phyloP scores from a whole-genome alignment of 495 filamentous ascomycete genomes.

The Terfezia claveryi region DNA sequence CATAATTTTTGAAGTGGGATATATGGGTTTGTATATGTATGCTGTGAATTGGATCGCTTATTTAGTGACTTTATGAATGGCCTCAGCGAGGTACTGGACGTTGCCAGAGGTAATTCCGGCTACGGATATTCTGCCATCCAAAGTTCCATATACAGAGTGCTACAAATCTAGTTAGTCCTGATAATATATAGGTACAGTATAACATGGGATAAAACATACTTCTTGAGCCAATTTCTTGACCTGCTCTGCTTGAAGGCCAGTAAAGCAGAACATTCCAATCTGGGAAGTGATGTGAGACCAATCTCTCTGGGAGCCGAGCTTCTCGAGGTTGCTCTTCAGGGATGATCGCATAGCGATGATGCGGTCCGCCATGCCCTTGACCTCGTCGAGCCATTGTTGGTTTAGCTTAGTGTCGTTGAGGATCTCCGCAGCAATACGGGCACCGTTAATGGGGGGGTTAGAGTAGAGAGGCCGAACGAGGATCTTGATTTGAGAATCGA shows the following conservation, averaged over 20 bases:
- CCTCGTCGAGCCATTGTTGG: constrained; percentile 85
- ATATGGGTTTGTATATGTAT: too few species aligned
- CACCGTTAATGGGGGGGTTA: constrained; percentile 90
- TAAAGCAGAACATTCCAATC: constrained; percentile 99
- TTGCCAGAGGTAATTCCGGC: constrained; percentile 88
- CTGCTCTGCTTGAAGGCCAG: constrained; percentile 74
- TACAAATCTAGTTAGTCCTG: constrained; percentile 13
- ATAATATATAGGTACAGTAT: neutral
- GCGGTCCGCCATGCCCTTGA: constrained; percentile 96
- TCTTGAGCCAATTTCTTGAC: constrained; percentile 86
- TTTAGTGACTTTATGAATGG: constrained; percentile 73
- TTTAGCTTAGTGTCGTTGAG: constrained; percentile 72
- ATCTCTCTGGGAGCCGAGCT: constrained; percentile 81
- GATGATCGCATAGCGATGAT: constrained; percentile 95
- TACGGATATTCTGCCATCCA: constrained; percentile 91
- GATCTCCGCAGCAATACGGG: constrained; percentile 80
- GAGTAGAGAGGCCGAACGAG: constrained; percentile 93
- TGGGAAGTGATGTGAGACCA: constrained; percentile 97
- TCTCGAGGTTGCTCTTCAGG: constrained; percentile 81
- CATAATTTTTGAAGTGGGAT: too few species aligned
- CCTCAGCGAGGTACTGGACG: constrained; percentile 55
- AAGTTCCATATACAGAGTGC: constrained; percentile 95
- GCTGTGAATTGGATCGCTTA: too few species aligned
- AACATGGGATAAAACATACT: constrained; percentile 24
- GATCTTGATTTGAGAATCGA: constrained; percentile 97